phyloP scores from a whole-genome alignment of 2,329 filamentous ascomycete species.

The Fusarium neocosmosporiellum region DNA sequence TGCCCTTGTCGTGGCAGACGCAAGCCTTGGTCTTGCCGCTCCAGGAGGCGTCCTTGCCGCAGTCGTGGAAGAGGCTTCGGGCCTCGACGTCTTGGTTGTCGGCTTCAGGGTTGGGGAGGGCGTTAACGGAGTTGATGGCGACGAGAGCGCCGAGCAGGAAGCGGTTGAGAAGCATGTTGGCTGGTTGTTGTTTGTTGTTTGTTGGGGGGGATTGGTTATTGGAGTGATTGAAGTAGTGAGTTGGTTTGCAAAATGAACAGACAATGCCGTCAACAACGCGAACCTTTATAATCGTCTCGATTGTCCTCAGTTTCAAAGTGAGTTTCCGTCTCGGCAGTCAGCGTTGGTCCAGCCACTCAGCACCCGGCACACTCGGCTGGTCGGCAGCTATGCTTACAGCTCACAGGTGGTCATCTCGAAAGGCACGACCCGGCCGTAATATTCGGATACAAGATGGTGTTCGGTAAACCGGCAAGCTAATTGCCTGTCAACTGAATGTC shows the following conservation, averaged over 20 bases:
- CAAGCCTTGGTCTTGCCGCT: conserved; percentile 6
- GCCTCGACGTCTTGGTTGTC: conserved; percentile 2
- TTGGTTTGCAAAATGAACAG: neutral
- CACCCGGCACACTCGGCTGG: neutral
- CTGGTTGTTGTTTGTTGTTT: neutral
- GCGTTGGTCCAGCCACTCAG: neutral
- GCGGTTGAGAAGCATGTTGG: conserved; percentile 22
- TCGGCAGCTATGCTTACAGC: neutral
- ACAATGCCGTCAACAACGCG: neutral
- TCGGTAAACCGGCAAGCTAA: neutral
- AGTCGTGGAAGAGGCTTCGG: conserved; percentile 22
- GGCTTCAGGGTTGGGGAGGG: conserved; percentile 17
- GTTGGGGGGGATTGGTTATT: neutral
- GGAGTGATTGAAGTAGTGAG: neutral
- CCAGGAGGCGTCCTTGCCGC: conserved; percentile 16
- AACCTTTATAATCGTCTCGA: neutral
- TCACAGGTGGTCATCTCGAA: neutral
- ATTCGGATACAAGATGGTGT: neutral
- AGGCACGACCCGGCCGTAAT: neutral
- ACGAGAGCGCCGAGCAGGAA: conserved; percentile 12
- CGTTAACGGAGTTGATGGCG: conserved; percentile 15
- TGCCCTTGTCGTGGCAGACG: conserved; percentile 20
- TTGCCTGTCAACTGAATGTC: neutral
- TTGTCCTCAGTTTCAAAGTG: neutral
- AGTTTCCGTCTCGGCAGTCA: neutral